Base-by-base conservation (phyloP, 371 early-diverging fungal genomes). In the Rhizopus stolonifer region DNA sequence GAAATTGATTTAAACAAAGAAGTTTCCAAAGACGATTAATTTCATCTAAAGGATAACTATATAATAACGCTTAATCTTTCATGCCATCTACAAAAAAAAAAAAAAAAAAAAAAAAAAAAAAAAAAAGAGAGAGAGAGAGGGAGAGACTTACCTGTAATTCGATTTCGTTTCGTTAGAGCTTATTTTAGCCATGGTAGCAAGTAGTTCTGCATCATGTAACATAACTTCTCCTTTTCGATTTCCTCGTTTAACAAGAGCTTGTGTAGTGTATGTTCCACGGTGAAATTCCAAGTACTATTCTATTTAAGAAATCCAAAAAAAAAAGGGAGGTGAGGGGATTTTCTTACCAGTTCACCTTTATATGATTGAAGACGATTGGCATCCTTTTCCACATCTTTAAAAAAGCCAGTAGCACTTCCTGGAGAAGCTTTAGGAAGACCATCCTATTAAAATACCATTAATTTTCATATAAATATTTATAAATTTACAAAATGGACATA, bases 211-310 rank as follows among this genome's bases (percentile, higher is more conserved):
- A 44, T 94, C 88, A 5, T 93, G 83, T 19, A 98, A 69, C 64
- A 95, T 70, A 4, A 86, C 71, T 71, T 98, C 99, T 9, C 83
- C 73, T 49, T 83, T 81, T 4, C 99, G 84, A 65, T 98, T 98
- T 54, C 81, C 85, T 46, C 80, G 73, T 62, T 98, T 98, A 22
- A 84, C 87, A 10, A 73, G 60, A 0, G 92, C 93, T 62, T 97
- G 98, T 1, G 93, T 80, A 0, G 99, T 98, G 70, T 96, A 97
- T 24, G 97, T 96, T 39, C 98, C 98, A 42, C 98, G 87, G 67
- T 98, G 98, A 17, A 96, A 82, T 67, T 98, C 98, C 61, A 96
- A 86, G 21, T 75, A 75, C 72, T 75, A 46, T 3, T 7, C 23
- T 13, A 13, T n/a, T n/a, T n/a, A n/a, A n/a, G n/a, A n/a, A n/a